phyloP scores from a whole-genome alignment of 129 eudicot species.

The Tagetes erecta region DNA sequence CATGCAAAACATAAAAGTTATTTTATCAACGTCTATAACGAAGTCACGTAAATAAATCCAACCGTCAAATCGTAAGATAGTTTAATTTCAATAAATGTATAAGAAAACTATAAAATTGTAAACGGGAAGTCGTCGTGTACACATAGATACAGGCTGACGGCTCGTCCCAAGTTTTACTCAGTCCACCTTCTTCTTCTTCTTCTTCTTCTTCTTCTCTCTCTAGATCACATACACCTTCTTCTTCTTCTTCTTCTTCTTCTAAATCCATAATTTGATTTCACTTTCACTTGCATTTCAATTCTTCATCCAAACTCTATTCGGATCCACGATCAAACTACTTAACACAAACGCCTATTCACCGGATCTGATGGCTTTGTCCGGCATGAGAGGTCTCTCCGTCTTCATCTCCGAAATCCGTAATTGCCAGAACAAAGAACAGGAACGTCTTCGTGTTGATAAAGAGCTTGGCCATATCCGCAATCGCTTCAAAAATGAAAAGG shows the following conservation, averaged over 20 bases:
- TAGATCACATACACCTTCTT: conserved; percentile 59
- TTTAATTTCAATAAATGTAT: no score
- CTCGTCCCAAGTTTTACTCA: conserved; percentile 35
- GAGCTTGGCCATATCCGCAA: conserved; percentile 93
- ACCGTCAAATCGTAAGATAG: no score
- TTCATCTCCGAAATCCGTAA: conserved; percentile 96
- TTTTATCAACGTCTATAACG: no score
- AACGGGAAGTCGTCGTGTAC: conserved; percentile 46
- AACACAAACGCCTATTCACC: conserved; percentile 22
- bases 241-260: neutral
- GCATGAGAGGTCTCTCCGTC: conserved; percentile 96
- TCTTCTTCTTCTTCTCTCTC: conserved; percentile 51
- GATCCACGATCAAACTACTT: conserved; percentile 26
- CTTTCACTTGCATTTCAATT: neutral
- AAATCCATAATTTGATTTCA: conserved; percentile 11
- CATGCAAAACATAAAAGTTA: no score
- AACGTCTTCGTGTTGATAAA: conserved; percentile 93
- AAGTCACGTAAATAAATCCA: no score
- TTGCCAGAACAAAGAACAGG: conserved; percentile 95
- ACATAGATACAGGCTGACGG: conserved; percentile 44
- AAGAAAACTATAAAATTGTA: neutral
- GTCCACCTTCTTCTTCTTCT: conserved; percentile 45
- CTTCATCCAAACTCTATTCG: conserved; percentile 26
- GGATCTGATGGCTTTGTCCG: conserved; percentile 99
- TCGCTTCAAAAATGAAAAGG: conserved; percentile 92